Evolutionary conservation across 2,329 filamentous ascomycete species (phyloP).

Genomic region (Botryotinia calthae): DNA sequence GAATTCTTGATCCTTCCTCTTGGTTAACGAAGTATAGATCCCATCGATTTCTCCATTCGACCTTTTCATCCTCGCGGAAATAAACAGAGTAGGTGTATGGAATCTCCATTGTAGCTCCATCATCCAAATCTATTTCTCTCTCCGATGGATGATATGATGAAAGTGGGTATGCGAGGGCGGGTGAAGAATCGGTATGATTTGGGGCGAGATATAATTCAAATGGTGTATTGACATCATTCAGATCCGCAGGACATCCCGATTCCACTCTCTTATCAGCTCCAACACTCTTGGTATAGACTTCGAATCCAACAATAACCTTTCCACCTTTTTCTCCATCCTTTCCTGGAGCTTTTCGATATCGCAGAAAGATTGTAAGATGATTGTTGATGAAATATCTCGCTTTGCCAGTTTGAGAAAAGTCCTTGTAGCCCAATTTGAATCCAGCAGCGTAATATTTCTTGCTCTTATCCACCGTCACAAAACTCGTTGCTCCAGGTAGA

Average conservation of each 20-base stretch:
- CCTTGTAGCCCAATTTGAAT: slow-evolving; percentile 82
- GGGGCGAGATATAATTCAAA: slow-evolving; percentile 68
- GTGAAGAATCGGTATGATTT: slow-evolving; percentile 55
- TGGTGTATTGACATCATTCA: slow-evolving; percentile 60
- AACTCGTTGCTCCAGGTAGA: slow-evolving; percentile 82
- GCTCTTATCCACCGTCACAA: slow-evolving; percentile 80
- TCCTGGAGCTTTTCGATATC: slow-evolving; percentile 70
- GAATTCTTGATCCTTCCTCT: slow-evolving; percentile 75
- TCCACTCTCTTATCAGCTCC: slow-evolving; percentile 57
- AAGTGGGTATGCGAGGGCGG: slow-evolving; percentile 50
- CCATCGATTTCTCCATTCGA: slow-evolving; percentile 85
- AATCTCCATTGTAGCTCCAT: slow-evolving; percentile 65
- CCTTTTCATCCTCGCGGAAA: slow-evolving; percentile 75
- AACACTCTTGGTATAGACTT: slow-evolving; percentile 86
- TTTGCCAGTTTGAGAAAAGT: slow-evolving; percentile 57
- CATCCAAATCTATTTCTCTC: slow-evolving; percentile 56
- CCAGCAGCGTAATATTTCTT: slow-evolving; percentile 86
- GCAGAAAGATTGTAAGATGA: slow-evolving; percentile 80
- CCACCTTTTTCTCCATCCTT: slow-evolving; percentile 66
- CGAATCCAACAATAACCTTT: slow-evolving; percentile 83
- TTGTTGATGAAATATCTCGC: slow-evolving; percentile 78
- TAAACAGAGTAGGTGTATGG: slow-evolving; percentile 90
- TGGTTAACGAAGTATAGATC: slow-evolving; percentile 88
- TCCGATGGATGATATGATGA: slow-evolving; percentile 57
- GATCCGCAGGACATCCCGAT: slow-evolving; percentile 64